Base-by-base conservation (phyloP, 1,139 yeast genomes). In the Geotrichum europaeum region DNA sequence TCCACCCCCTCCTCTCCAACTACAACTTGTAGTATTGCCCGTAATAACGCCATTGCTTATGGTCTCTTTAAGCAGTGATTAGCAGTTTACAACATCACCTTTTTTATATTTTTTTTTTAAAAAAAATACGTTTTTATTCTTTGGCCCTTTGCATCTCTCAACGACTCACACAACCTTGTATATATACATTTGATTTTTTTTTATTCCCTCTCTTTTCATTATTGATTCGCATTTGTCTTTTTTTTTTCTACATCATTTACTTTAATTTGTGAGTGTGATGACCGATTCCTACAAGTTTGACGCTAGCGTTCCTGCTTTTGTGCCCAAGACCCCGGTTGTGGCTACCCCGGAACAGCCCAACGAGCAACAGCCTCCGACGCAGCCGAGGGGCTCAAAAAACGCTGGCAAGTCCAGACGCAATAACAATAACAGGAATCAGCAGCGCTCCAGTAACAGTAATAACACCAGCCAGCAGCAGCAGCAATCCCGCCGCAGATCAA, bases 241-340 rank as follows among this genome's bases (percentile, higher is more conserved):
- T 36, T 40, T n/a, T 13, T n/a, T 15, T 15, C 1, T 7, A n/a
- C 3, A n/a, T 9, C 20, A n/a, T 4, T 2, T 40, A 5, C 10
- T 15, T 40, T n/a, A 5, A 1, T 5, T 9, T 40, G n/a, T 50
- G 24, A 47, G 30, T 49, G 18, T 28, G 20, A 56, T 56, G 59
- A 22, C 55, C 18, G 59, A 57, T 50, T 32, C 55, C 24, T 49
- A 52, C 51, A 57, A 57, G 40, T 57, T 57, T 30, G 60, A 57
- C 53, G 54, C 30, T 5, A 52, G 28, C 20, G 56, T 49, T 20
- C 60, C 60, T 22, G 60, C 56, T 6, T 57, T 57, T 57, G 56
- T 57, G 36, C 60, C 60, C 6, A 30, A 40, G 22, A n/a, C 43
- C 28, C 24, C 32, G 24, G 34, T 43, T 25, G 47, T 15, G 20